Base-by-base conservation (phyloP, 2,329 filamentous ascomycete species). In the Pseudopyrenochaeta lycopersici region DNA sequence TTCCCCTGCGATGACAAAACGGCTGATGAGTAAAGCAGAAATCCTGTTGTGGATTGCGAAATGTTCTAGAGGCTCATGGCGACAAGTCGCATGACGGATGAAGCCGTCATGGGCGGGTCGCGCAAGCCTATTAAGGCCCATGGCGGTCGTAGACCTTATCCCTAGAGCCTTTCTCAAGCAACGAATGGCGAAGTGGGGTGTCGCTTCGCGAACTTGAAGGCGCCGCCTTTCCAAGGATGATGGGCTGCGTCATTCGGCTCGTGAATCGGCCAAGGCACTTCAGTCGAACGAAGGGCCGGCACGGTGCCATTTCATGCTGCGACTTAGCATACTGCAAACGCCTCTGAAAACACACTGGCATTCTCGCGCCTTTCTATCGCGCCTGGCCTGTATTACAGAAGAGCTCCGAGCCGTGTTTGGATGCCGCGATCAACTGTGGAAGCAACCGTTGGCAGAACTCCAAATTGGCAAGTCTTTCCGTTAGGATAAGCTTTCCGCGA, bases 231-330 rank as follows among this genome's bases (percentile, higher is more conserved):
- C 35, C 15, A 21, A 42, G 23, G 33, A 29, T 18, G 14, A 31
- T 40, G 42, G 40, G 46, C 38, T 46, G 47, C 54, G 50, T 57
- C 46, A 57, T 57, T 40, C 36, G 53, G 36, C 38, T 38, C 30
- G 14, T 7, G 3, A 15, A 55, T 52, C 33, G 31, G 44, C 33
- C 33, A 52, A 23, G 11, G 14, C 18, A 7, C 7, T 18, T 17
- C 33, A 36, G 33, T 4, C 11, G 23, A 9, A 27, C 23, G 23
- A 27, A 27, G 23, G 23, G 23, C 9, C 23, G 23, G 23, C 9
- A 27, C 23, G 23, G 23, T 27, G 4, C 4, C 9, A 27, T 27
- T 27, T 27, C 23, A 27, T 27, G 23, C 23, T 27, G 23, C 23
- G 23, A 27, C 9, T 27, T 27, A 27, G 23, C 23, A 27, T 4